These are phyloP conservation scores for Naganishia randhawae DNA, from an alignment of 768 basidiomycete species.

Conservation along the genomic window DNA sequence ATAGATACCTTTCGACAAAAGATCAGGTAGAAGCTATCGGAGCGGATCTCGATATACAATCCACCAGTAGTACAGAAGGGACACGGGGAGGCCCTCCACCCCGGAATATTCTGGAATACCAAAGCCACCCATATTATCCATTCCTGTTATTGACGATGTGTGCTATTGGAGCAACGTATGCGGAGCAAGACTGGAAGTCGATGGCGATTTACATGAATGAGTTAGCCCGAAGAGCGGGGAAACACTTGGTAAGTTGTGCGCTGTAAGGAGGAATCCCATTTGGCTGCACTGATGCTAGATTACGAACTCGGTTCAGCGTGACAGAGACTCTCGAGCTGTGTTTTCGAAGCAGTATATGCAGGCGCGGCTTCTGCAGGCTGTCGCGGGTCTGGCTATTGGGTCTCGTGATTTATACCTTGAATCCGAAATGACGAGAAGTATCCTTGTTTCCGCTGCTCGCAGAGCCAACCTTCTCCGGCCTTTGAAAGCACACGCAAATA, in stretches of 20 bases:
- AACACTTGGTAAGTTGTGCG: constrained; percentile 39
- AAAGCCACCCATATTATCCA: constrained; percentile 26
- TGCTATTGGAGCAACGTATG: constrained; percentile 42
- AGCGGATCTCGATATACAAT: background rate
- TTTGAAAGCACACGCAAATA: constrained; percentile 31
- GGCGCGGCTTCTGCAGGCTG: constrained; percentile 37
- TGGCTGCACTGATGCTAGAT: background rate
- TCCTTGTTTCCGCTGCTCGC: constrained; percentile 38
- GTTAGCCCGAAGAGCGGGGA: constrained; percentile 40
- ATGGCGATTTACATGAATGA: constrained; percentile 41
- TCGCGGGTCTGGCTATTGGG: constrained; percentile 38
- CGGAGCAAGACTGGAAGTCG: constrained; percentile 39
- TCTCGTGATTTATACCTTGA: constrained; percentile 44
- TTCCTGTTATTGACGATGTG: constrained; percentile 38
- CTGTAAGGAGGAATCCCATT: background rate
- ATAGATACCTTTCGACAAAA: constrained; percentile 26
- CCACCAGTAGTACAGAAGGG: background rate
- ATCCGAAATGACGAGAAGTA: constrained; percentile 41
- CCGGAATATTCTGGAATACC: constrained; percentile 10
- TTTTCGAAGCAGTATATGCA: constrained; percentile 38
- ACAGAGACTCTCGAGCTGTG: constrained; percentile 42
- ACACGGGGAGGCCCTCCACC: background rate
- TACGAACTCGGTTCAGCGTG: constrained; percentile 32
- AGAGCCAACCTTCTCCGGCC: constrained; percentile 39
- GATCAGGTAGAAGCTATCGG: background rate